phyloP scores from a whole-genome alignment of 805 yeast species.

The Yarrowia bubula region DNA sequence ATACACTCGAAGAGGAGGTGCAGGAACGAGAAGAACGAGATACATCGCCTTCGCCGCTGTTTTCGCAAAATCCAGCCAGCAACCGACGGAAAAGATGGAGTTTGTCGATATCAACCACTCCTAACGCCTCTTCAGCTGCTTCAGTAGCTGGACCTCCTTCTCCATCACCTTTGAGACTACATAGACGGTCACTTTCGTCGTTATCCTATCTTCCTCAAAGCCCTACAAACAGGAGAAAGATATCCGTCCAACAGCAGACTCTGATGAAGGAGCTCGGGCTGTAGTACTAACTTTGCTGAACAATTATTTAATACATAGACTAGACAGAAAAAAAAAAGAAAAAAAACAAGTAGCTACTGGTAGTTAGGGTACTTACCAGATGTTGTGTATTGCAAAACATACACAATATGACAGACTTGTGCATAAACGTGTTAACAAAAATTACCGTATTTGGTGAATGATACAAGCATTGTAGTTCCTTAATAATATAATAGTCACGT shows the following conservation, averaged over 20 bases:
- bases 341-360: no score
- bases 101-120: slow-evolving; percentile 3
- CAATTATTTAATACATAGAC: slow-evolving; percentile 3
- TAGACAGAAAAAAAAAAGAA: not conserved
- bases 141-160: slow-evolving; percentile 9
- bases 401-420: no score
- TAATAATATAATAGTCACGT: no score
- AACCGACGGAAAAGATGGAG: slow-evolving; percentile 5
- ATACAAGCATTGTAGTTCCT: no score
- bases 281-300: not conserved
- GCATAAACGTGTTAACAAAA: no score
- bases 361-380: no score
- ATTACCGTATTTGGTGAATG: no score
- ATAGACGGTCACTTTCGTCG: slow-evolving; percentile 8
- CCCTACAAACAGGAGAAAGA: not conserved
- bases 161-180: not conserved
- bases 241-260: slow-evolving; percentile 5
- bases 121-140: not conserved
- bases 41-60: not conserved
- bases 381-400: no score
- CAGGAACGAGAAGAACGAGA: not conserved
- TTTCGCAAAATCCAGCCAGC: not conserved
- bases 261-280: slow-evolving; percentile 14
- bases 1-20: not conserved
- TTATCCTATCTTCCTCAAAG: slow-evolving; percentile 5